A percentile compares a stretch with the other conserved stretches of the same genome.
Conservation (phyloP, 1,139 yeast genomes). For the Dujonia santamariae region DNA sequence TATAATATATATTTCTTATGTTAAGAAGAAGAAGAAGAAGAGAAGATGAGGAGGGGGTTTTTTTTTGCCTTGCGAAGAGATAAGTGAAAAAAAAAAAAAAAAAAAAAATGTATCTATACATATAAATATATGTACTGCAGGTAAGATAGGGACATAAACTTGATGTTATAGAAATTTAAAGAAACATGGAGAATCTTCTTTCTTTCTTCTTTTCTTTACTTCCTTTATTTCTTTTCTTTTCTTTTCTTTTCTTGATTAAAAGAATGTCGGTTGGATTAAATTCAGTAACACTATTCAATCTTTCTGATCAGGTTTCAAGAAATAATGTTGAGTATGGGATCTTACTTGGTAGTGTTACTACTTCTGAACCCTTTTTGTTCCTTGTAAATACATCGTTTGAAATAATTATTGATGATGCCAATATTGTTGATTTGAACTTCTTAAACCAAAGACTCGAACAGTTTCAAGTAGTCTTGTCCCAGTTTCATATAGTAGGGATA, state of each 20-base stretch:
- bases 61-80: no score
- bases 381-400: slow-evolving; percentile 24
- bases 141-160: no score
- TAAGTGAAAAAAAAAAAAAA: slow-evolving; percentile 3
- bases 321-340: slow-evolving; percentile 21
- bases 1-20: no score
- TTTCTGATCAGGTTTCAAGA: slow-evolving; percentile 24
- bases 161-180: no score
- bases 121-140: neutral
- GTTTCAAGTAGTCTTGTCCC: slow-evolving; percentile 25
- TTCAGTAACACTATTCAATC: slow-evolving; percentile 26
- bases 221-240: slow-evolving; percentile 6
- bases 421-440: slow-evolving; percentile 20
- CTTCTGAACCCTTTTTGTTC: slow-evolving; percentile 10
- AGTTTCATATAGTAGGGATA: slow-evolving; percentile 25
- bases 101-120: slow-evolving; percentile 1
- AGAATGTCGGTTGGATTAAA: slow-evolving; percentile 20
- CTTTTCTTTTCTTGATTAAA: neutral
- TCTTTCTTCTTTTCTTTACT: no score
- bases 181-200: no score
- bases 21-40: neutral
- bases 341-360: slow-evolving; percentile 28
- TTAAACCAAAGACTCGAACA: slow-evolving; percentile 25
- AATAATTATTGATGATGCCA: slow-evolving; percentile 11
- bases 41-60: slow-evolving; percentile 3